Evolutionary conservation across 1,284 basidiomycete genomes (phyloP).

Genomic region (Naganishia albida): DNA sequence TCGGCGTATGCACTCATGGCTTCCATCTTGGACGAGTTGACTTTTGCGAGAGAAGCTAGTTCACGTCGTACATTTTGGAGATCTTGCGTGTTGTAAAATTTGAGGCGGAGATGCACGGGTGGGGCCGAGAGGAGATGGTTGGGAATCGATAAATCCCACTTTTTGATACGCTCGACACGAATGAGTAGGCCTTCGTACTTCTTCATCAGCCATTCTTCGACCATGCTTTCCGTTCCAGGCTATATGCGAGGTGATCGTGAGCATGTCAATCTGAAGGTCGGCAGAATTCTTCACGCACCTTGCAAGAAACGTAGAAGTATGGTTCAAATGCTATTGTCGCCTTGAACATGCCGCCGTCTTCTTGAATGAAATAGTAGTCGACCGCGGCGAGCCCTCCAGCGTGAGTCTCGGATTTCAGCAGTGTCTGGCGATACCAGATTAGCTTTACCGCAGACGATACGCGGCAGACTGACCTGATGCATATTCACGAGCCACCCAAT

Average conservation of each 20-base stretch:
- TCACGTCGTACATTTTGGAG: slow-evolving; percentile 85
- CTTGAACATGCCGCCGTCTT: slow-evolving; percentile 96
- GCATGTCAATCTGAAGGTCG: too few relatives aligned
- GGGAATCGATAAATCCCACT: slow-evolving; percentile 81
- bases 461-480: slow-evolving; percentile 73
- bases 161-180: slow-evolving; percentile 75
- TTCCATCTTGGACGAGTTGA: slow-evolving; percentile 89
- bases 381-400: slow-evolving; percentile 83
- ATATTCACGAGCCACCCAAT: slow-evolving; percentile 98
- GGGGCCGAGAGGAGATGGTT: slow-evolving; percentile 94
- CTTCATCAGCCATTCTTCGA: slow-evolving; percentile 96
- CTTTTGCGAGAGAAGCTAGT: slow-evolving; percentile 81
- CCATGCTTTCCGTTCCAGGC: slow-evolving; percentile 81
- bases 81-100: slow-evolving; percentile 90
- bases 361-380: slow-evolving; percentile 97
- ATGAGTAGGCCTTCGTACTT: slow-evolving; percentile 85
- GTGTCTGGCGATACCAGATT: slow-evolving; percentile 60
- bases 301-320: slow-evolving; percentile 89
- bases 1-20: slow-evolving; percentile 98
- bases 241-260: slow-evolving; percentile 46
- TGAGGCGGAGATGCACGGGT: slow-evolving; percentile 82
- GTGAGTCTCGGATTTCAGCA: slow-evolving; percentile 79
- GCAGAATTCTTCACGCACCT: slow-evolving; percentile 60
- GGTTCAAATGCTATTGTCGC: slow-evolving; percentile 89
- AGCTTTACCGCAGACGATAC: neutral